Conservation (phyloP, 768 basidiomycete species). For the Crucibulum laeve region DNA sequence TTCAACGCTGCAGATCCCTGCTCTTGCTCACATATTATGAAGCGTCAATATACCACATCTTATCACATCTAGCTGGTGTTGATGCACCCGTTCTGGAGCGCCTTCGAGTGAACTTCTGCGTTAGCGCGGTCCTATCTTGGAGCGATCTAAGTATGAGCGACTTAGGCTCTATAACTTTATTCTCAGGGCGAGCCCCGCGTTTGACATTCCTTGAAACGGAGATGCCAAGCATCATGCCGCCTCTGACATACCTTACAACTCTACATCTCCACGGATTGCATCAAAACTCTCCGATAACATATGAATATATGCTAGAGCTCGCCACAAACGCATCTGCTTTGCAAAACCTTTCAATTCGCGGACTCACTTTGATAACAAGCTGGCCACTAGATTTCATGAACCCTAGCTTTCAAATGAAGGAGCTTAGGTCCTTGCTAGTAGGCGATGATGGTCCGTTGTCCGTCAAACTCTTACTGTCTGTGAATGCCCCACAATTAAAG, state of each 20-base stretch:
- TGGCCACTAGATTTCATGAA: slow-evolving; percentile 15
- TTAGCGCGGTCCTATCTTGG: background rate
- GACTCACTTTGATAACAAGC: slow-evolving; percentile 9
- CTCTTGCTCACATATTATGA: slow-evolving; percentile 18
- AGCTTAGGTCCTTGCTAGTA: slow-evolving; percentile 24
- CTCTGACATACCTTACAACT: slow-evolving; percentile 24
- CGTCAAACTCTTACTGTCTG: slow-evolving; percentile 20
- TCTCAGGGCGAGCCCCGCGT: slow-evolving; percentile 15
- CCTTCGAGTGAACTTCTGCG: slow-evolving; percentile 9
- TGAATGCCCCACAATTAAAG: slow-evolving; percentile 25
- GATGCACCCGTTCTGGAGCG: slow-evolving; percentile 20
- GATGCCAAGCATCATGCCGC: slow-evolving; percentile 18
- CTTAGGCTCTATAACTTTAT: slow-evolving; percentile 1
- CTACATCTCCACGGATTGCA: slow-evolving; percentile 21
- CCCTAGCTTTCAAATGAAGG: slow-evolving; percentile 14
- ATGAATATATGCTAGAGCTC: slow-evolving; percentile 12
- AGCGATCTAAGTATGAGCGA: slow-evolving; percentile 4
- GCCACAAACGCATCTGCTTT: slow-evolving; percentile 17
- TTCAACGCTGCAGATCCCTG: slow-evolving; percentile 21
- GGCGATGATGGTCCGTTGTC: slow-evolving; percentile 16
- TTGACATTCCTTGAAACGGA: slow-evolving; percentile 22
- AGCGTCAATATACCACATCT: slow-evolving; percentile 16
- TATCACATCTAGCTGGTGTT: slow-evolving; percentile 13
- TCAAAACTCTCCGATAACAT: slow-evolving; percentile 7
- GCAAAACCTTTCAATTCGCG: slow-evolving; percentile 24